These are phyloP conservation scores for Tricholoma sp. DNA, from an alignment of 768 basidiomycete species.

Conservation along the genomic window DNA sequence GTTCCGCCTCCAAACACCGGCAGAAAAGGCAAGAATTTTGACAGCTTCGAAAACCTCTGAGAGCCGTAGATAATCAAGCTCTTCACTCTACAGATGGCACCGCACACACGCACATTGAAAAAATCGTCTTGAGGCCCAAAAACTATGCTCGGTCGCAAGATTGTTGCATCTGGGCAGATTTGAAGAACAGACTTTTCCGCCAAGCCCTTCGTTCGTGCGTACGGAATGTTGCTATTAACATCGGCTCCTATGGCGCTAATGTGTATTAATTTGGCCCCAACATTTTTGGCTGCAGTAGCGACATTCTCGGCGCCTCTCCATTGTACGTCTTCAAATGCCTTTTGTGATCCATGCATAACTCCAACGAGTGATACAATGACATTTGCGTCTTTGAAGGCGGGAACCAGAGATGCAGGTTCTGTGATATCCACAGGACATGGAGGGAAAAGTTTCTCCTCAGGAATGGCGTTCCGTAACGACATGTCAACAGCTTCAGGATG, in stretches of 20 bases:
- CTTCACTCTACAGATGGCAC: background rate
- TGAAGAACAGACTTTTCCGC: slow-evolving; percentile 53
- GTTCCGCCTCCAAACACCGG: slow-evolving; percentile 75
- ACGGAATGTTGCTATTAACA: slow-evolving; percentile 48
- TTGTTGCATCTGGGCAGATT: slow-evolving; percentile 45
- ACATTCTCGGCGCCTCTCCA: slow-evolving; percentile 65
- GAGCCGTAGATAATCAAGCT: background rate
- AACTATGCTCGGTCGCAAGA: slow-evolving; percentile 67
- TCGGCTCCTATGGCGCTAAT: slow-evolving; percentile 78
- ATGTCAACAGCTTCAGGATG: slow-evolving; percentile 40
- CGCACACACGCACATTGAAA: slow-evolving; percentile 49
- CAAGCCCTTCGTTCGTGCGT: slow-evolving; percentile 56
- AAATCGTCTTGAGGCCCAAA: slow-evolving; percentile 76
- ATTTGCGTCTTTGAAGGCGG: slow-evolving; percentile 49
- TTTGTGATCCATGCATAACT: slow-evolving; percentile 50
- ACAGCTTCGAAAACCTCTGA: slow-evolving; percentile 60
- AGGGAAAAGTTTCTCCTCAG: slow-evolving; percentile 34
- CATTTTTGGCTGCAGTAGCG: slow-evolving; percentile 44
- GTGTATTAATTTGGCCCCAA: slow-evolving; percentile 56
- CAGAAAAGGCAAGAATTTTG: slow-evolving; percentile 58
- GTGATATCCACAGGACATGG: slow-evolving; percentile 52
- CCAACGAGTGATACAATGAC: slow-evolving; percentile 68
- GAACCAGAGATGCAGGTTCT: slow-evolving; percentile 36
- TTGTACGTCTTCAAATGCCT: slow-evolving; percentile 57
- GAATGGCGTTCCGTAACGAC: slow-evolving; percentile 24